Base-by-base conservation (phyloP, 2,329 filamentous ascomycete species). In the Alternaria infectoria region DNA sequence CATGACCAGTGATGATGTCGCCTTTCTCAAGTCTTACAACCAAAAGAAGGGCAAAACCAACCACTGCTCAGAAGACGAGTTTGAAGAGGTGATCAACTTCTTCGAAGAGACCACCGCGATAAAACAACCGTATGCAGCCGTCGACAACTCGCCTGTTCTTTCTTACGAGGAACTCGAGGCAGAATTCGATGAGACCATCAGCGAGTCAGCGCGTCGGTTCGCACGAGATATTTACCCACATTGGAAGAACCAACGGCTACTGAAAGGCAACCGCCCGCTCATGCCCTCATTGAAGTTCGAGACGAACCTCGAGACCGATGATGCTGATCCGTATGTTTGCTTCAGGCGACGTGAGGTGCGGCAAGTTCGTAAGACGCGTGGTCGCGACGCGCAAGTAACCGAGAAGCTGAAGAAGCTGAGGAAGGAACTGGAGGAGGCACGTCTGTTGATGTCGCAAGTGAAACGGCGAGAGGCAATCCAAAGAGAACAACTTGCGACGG, bases 311-410 rank as follows among this genome's bases (percentile, higher is more conserved):
- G 95, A 98, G 69, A 96, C 91, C 65, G 96, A 99, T 80, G 96
- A 99, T 78, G 89, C 92, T 73, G 96, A 99, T 81, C 96, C 96
- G 52, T 99, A 97, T 82, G 94, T 99, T 74, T 99, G 96, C 82
- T 99, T 99, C 87, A 89, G 96, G 77, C 90, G 96, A 72, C 92
- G 96, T 68, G 96, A 99, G 81, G 92, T 97, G 50, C 91, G 96
- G 61, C 93, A 97, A 79, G 95, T 93, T 54, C 91, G 96, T 73
- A 99, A 98, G 83, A 99, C 96, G 40, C 88, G 96, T 76, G 93
- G 93, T 71, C 90, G 96, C 75, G 96, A 99, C 83, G 93, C 93
- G 36, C 95, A 97, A 81, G 93, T 95, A 73, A 93, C 92, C 58
- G 96, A 99, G 78, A 97, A 97, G 80, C 87, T 99, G 70, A 96